Conservation (phyloP, 495 filamentous ascomycete species). For the Wilcoxina mikolae region DNA sequence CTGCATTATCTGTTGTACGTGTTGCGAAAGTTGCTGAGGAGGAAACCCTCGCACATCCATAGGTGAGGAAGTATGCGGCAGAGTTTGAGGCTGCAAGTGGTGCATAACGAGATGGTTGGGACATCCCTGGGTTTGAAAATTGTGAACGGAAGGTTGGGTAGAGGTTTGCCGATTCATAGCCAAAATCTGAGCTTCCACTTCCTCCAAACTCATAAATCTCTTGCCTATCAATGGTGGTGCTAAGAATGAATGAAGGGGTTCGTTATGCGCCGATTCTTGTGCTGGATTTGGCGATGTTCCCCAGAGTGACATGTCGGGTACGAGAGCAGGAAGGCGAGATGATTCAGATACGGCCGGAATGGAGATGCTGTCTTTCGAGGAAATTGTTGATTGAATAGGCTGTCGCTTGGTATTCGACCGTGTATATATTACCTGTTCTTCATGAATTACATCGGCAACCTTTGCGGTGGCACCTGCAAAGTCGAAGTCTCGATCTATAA, state of each 20-base stretch:
- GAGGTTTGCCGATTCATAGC: conserved; percentile 41
- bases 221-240: conserved; percentile 33
- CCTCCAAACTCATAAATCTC: conserved; percentile 91
- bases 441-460: conserved; percentile 65
- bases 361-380: conserved; percentile 9
- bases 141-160: conserved; percentile 21
- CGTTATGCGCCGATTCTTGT: conserved; percentile 12
- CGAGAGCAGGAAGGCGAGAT: conserved; percentile 52
- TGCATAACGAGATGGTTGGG: conserved; percentile 11
- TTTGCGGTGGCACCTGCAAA: conserved; percentile 87
- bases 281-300: conserved; percentile 43
- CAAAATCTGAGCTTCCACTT: conserved; percentile 89
- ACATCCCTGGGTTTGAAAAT: conserved; percentile 16
- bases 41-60: conserved; percentile 11
- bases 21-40: conserved; percentile 8
- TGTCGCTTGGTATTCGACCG: conserved; percentile 5
- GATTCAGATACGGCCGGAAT: conserved; percentile 1
- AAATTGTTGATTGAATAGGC: not conserved
- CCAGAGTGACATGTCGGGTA: conserved; percentile 90
- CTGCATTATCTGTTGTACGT: conserved; percentile 26
- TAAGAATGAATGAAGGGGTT: conserved; percentile 1
- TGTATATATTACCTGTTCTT: conserved; percentile 58
- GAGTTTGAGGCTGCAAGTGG: conserved; percentile 17
- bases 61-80: conserved; percentile 8
- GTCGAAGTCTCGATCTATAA: conserved; percentile 81